Base-by-base conservation (phyloP, 371 early-diverging fungal genomes). In the Rhizopus sp. region DNA sequence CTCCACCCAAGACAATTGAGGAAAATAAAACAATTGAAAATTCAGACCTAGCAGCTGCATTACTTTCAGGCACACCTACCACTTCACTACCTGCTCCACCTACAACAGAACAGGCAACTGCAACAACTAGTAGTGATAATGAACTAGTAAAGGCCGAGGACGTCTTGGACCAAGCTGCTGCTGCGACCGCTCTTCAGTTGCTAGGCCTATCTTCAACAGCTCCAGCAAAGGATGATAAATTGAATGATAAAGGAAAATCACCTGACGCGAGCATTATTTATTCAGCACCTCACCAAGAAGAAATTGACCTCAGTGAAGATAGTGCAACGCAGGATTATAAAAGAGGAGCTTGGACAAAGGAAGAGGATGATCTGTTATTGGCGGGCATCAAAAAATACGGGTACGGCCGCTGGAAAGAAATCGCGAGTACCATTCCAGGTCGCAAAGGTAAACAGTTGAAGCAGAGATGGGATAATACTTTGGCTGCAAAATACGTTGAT, bases 391-490 rank as follows among this genome's bases (percentile, higher is more conserved):
- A 72, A 33, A 65, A 64, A n/a, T 68, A 61, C 47, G 77, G 77
- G 5, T 77, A 77, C 10, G 77, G 77, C 2, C 55, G 70, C 38
- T 77, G 77, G 77, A 73, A 77, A 56, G 77, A 77, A 17, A 77
- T 77, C 31, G 74, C 74, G 0, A 56, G 35, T 4, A 60, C 63
- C 4, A 73, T 77, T 47, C 72, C 74, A 8, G 74, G 77, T 0
- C 50, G 77, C 40, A 71, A 68, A 46, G 72, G 77, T 7, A 77
- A 77, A 46, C 77, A 77, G 39, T 55, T 77, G 30, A 77, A 77
- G 41, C 77, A 77, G 29, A 53, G 77, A 35, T 77, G 77, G 77
- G 77, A 77, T 35, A 71, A 77, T 50, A 67, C 69, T 34, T 41
- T 77, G 8, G 70, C 74, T 15, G 57, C 77, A 8, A 77, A 74